These are phyloP conservation scores for Mycena vulgaris DNA, from an alignment of 768 basidiomycete genomes.

Conservation along the genomic window DNA sequence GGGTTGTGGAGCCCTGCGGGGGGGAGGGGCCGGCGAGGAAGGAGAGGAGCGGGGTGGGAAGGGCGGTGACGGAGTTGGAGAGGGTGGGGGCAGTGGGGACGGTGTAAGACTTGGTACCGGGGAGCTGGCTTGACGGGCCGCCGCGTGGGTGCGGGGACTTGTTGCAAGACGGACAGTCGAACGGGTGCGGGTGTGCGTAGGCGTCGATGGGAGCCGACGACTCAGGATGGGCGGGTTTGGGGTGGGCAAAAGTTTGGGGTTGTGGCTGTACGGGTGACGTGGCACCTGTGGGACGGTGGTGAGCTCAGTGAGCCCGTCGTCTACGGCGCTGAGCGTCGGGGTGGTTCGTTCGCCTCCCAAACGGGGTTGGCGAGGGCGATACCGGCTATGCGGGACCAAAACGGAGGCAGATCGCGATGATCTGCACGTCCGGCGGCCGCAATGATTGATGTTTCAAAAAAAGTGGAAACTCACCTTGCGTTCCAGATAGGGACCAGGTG, in stretches of 20 bases:
- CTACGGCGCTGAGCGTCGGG: no score
- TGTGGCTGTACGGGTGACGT: constrained; percentile 2
- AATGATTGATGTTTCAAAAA: neutral
- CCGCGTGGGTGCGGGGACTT: neutral
- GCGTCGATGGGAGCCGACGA: neutral
- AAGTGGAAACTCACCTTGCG: no score
- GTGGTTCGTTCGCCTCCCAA: no score
- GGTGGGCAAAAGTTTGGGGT: neutral
- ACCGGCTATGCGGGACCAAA: neutral
- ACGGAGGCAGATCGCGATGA: neutral
- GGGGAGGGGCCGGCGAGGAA: no score
- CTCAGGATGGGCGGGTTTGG: neutral
- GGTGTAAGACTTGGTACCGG: no score
- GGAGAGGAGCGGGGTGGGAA: no score
- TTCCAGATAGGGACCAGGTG: no score
- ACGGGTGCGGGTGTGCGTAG: neutral
- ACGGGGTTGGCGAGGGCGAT: neutral
- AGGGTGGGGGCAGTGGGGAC: no score
- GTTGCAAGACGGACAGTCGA: neutral
- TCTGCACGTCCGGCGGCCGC: neutral
- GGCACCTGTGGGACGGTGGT: no score
- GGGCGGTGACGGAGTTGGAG: neutral
- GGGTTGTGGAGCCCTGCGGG: no score
- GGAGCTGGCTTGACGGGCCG: no score
- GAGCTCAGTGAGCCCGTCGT: no score